A percentile compares a stretch with the other conserved stretches of the same genome.
phyloP scores from a whole-genome alignment of 2,329 filamentous ascomycete species.

The Aspergillus sp. region DNA sequence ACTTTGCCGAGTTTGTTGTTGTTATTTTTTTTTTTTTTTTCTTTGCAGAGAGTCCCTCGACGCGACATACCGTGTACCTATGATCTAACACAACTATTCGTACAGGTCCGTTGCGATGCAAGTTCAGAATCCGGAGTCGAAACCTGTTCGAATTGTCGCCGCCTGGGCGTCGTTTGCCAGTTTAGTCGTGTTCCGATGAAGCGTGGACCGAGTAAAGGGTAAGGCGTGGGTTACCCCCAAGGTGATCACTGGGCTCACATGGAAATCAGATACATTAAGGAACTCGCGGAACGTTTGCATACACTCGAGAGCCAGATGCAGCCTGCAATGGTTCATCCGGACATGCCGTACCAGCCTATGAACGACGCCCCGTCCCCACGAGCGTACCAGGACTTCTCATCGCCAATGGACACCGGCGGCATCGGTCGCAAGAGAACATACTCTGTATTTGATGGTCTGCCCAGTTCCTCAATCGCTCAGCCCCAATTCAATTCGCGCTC shows the following conservation, averaged over 20 bases:
- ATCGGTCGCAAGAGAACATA: slow-evolving; percentile 49
- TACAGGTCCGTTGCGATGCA: slow-evolving; percentile 77
- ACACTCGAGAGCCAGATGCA: slow-evolving; percentile 76
- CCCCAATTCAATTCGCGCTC: slow-evolving; percentile 36
- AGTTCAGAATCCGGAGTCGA: slow-evolving; percentile 70
- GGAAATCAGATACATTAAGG: slow-evolving; percentile 74
- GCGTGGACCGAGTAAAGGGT: slow-evolving; percentile 85
- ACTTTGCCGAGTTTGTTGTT: slow-evolving; percentile 17
- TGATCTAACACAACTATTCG: slow-evolving; percentile 20
- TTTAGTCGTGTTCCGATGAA: slow-evolving; percentile 89
- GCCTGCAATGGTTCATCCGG: slow-evolving; percentile 38
- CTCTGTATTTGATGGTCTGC: slow-evolving; percentile 50
- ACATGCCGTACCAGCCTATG: slow-evolving; percentile 45
- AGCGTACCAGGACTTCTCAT: slow-evolving; percentile 54
- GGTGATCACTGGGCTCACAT: slow-evolving; percentile 20
- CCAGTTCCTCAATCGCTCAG: slow-evolving; percentile 42
- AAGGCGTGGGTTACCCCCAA: slow-evolving; percentile 21
- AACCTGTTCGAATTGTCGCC: slow-evolving; percentile 78
- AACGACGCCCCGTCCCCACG: slow-evolving; percentile 43
- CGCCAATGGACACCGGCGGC: slow-evolving; percentile 46
- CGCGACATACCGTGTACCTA: slow-evolving; percentile 12
- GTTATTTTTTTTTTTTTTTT: slow-evolving; percentile 1
- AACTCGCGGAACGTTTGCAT: slow-evolving; percentile 80
- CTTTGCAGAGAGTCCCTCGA: slow-evolving; percentile 7
- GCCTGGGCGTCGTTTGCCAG: slow-evolving; percentile 72